These are phyloP conservation scores for Metarhizium robertsii DNA, from an alignment of 2,329 filamentous ascomycete species.

Conservation along the genomic window DNA sequence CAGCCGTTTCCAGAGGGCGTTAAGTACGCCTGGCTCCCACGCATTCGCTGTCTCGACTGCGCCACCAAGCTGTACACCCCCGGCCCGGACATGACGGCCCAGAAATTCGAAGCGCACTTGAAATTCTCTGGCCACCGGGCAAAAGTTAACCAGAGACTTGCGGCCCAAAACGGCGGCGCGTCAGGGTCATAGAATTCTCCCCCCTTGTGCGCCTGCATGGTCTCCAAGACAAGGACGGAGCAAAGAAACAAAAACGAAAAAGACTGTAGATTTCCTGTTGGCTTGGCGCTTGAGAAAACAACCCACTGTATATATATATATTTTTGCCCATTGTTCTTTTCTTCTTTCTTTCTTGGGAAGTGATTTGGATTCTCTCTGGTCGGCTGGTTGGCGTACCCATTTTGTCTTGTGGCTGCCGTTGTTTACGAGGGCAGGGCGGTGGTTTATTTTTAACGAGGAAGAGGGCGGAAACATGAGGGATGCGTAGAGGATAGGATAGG, in stretches of 20 bases:
- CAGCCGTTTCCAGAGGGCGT: slow-evolving; percentile 51
- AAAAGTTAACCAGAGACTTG: slow-evolving; percentile 40
- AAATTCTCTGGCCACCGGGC: slow-evolving; percentile 75
- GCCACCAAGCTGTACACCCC: slow-evolving; percentile 91
- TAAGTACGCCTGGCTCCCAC: slow-evolving; percentile 75
- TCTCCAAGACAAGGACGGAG: not conserved
- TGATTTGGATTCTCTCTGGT: not conserved
- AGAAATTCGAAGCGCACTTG: slow-evolving; percentile 88
- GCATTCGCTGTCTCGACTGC: slow-evolving; percentile 88
- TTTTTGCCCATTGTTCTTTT: not conserved
- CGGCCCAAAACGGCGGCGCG: slow-evolving; percentile 12
- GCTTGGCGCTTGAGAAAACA: not conserved
- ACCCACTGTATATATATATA: not conserved
- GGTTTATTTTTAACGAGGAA: not conserved
- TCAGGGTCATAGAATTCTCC: not conserved
- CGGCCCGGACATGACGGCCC: slow-evolving; percentile 72
- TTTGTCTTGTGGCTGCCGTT: not conserved
- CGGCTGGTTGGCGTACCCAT: not conserved
- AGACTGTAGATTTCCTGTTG: not conserved
- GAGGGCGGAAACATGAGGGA: not conserved
- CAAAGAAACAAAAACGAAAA: not conserved
- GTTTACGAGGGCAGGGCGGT: not conserved
- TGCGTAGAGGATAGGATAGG: not conserved
- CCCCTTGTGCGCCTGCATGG: not conserved
- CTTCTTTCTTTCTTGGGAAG: not conserved